Evolutionary conservation across 1,284 basidiomycete genomes (phyloP).

Genomic region (Sanghuangporus baumii): DNA sequence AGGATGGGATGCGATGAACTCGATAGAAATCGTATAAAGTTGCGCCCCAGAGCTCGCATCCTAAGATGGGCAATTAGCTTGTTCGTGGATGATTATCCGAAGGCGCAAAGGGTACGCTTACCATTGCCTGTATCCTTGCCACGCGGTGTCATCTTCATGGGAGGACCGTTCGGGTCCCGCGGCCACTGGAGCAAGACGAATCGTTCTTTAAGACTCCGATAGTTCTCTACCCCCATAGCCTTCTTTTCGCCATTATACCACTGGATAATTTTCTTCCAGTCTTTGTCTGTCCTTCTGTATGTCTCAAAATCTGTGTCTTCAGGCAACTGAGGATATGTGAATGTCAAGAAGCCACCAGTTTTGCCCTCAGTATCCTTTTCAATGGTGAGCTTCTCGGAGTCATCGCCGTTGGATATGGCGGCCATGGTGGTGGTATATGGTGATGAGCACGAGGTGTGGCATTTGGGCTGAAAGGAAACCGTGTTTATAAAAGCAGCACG

Average conservation of each 20-base stretch:
- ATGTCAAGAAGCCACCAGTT: slow-evolving; percentile 4
- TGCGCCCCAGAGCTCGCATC: slow-evolving; percentile 34
- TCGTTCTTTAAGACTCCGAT: slow-evolving; percentile 14
- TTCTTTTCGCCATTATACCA: slow-evolving; percentile 6
- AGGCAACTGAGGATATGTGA: slow-evolving; percentile 10
- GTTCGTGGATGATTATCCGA: not conserved
- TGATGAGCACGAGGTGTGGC: not conserved
- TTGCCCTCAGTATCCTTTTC: slow-evolving; percentile 8
- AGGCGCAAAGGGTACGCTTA: not conserved
- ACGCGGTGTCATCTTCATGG: slow-evolving; percentile 20
- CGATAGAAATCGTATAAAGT: slow-evolving; percentile 40
- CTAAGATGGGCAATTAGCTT: slow-evolving; percentile 27
- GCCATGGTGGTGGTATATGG: not conserved
- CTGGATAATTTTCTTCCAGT: slow-evolving; percentile 8
- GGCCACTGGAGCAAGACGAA: slow-evolving; percentile 31
- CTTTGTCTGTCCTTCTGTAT: slow-evolving; percentile 13
- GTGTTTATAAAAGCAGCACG: not conserved
- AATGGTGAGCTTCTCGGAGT: not conserved
- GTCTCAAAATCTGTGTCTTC: slow-evolving; percentile 13
- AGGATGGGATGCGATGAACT: slow-evolving; percentile 24
- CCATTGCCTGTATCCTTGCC: slow-evolving; percentile 20
- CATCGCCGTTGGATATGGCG: not conserved
- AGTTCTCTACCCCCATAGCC: not conserved
- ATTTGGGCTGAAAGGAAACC: not conserved
- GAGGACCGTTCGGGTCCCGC: slow-evolving; percentile 28